Percentiles rank a stretch among this genome's conserved stretches.
Evolutionary conservation across 345 rosid genomes (phyloP).

Genomic region (Gossypium australe): DNA sequence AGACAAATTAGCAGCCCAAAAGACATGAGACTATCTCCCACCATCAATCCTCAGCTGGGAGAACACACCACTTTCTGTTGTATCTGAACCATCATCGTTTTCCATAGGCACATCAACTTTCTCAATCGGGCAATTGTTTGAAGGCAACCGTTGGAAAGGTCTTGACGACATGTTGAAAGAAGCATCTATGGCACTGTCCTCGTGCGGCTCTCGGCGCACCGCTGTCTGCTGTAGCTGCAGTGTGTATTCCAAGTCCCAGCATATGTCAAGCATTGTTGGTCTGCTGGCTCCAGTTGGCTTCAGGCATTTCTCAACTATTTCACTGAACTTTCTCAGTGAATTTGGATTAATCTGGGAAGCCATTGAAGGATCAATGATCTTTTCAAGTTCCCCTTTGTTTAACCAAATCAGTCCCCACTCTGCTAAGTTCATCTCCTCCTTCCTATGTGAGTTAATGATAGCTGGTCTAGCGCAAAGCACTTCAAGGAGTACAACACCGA

Average conservation of each 20-base stretch:
- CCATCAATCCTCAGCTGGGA: conserved; percentile 25
- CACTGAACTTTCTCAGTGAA: conserved; percentile 44
- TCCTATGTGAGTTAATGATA: conserved; percentile 23
- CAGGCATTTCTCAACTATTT: conserved; percentile 56
- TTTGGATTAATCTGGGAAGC: conserved; percentile 33
- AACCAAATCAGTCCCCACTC: conserved; percentile 40
- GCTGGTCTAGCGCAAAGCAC: conserved; percentile 51
- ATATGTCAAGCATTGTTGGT: conserved; percentile 55
- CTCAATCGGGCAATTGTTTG: conserved; percentile 14
- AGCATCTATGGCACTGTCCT: conserved; percentile 25
- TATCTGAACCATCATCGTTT: conserved; percentile 10
- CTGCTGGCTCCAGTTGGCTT: conserved; percentile 39
- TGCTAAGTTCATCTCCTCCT: conserved; percentile 46
- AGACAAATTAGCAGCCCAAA: background rate
- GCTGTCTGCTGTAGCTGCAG: conserved; percentile 36
- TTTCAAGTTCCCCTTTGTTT: conserved; percentile 31
- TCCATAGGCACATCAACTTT: conserved; percentile 13
- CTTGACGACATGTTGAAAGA: conserved; percentile 19
- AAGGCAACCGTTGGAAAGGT: conserved; percentile 27
- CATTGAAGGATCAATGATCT: conserved; percentile 35
- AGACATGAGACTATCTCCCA: conserved; percentile 25
- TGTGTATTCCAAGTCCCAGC: conserved; percentile 54
- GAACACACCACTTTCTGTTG: conserved; percentile 21
- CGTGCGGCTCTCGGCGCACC: conserved; percentile 16
- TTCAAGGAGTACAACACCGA: conserved; percentile 55